Evolutionary conservation across 2,329 filamentous ascomycete genomes (phyloP), one percentile per base, ranked within the genome.

Genomic region (Sporothrix globosa): DNA sequence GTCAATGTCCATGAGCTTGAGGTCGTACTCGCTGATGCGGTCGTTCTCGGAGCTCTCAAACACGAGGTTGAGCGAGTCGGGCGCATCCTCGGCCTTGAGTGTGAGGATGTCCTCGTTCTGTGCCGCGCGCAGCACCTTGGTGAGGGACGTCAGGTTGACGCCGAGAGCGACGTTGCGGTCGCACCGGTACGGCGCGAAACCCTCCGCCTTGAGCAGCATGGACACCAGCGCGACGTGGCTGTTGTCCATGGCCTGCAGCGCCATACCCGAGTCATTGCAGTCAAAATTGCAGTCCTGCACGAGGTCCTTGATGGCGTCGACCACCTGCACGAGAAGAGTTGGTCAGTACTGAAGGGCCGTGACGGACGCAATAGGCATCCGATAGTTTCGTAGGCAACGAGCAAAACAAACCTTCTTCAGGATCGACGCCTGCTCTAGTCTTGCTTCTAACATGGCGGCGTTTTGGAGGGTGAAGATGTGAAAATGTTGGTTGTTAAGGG

Each of bases 281-380:
- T 99, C 96, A 84, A 99, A 99, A 85, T 99, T 99, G 90, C 96
- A 99, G 84, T 99, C 96, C 83, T 98, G 96, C 69, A 99, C 96
- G 67, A 99, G 90, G 78, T 99, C 96, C 84, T 97, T 98, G 90
- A 99, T 97, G 77, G 96, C 93, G 81, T 99, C 96, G 78, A 99
- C 94, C 74, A 98, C 92, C 93, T 97, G 75, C 21, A 5, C 39
- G 9, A n/a, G n/a, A 46, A 6, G 7, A 34, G 6, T 1, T 19
- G n/a, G 58, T 63, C 14, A 63, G 21, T 46, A 46, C 39, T 24
- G 56, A 24, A n/a, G 58, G 39, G 13, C 19, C 11, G 1, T 3
- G 17, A 7, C 17, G 17, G 14, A 48, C 46, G 17, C 46, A 17
- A 19, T n/a, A 5, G 1, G 19, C 6, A 50, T 50, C 9, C 48